These are phyloP conservation scores for Cystofilobasidium capitatum DNA, from an alignment of 768 basidiomycete species.

Conservation along the genomic window DNA sequence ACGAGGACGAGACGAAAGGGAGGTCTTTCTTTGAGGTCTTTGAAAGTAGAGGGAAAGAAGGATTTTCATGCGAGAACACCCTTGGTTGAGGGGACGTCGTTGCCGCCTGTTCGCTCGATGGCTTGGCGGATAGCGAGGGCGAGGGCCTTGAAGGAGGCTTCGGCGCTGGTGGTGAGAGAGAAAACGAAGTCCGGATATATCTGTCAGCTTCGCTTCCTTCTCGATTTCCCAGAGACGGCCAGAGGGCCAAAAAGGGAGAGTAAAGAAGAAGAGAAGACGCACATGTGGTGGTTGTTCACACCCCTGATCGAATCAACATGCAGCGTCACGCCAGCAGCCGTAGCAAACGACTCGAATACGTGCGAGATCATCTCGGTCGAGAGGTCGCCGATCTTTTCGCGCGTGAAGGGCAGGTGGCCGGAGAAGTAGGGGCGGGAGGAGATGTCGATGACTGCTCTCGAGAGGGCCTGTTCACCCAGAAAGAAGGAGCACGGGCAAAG, in stretches of 20 bases:
- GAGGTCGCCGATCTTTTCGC: constrained; percentile 48
- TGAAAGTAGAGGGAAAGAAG: neutral
- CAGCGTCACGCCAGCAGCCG: constrained; percentile 83
- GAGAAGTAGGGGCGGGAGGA: constrained; percentile 95
- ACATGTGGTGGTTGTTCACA: constrained; percentile 97
- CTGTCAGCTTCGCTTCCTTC: neutral
- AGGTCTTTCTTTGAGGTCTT: too few relatives aligned
- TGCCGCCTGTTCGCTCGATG: constrained; percentile 76
- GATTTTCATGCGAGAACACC: constrained; percentile 55
- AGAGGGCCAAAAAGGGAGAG: neutral
- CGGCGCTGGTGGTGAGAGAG: constrained; percentile 51
- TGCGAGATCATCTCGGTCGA: constrained; percentile 95
- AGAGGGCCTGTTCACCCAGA: constrained; percentile 58
- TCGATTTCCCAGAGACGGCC: neutral
- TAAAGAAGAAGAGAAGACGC: constrained; percentile 33
- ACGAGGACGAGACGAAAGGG: neutral
- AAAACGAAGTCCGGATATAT: neutral
- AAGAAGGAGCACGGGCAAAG: neutral
- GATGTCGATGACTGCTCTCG: constrained; percentile 93
- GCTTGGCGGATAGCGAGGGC: constrained; percentile 92
- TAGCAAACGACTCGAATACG: constrained; percentile 95
- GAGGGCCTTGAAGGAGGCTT: constrained; percentile 95
- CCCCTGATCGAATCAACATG: constrained; percentile 91
- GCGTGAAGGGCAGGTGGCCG: constrained; percentile 56
- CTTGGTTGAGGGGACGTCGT: constrained; percentile 92